phyloP scores from a whole-genome alignment of 2,329 filamentous ascomycete species.

The Penicillium corylophilum region DNA sequence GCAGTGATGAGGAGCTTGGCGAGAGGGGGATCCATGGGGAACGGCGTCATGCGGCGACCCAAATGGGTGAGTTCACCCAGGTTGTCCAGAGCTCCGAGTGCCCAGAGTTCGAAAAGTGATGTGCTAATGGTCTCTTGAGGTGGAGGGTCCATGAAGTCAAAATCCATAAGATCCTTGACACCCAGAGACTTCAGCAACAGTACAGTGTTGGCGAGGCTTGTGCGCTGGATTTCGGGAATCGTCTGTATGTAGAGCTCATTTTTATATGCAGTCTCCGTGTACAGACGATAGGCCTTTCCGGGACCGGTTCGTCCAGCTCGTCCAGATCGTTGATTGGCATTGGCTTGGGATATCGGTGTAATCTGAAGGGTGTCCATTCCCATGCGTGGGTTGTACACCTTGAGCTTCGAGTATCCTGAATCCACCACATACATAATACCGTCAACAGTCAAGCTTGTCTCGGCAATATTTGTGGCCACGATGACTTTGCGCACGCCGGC shows the following conservation, averaged over 20 bases:
- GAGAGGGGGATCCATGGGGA: slow-evolving; percentile 95
- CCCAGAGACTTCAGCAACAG: slow-evolving; percentile 91
- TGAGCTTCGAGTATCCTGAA: slow-evolving; percentile 92
- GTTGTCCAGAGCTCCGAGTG: slow-evolving; percentile 88
- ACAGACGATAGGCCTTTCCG: slow-evolving; percentile 91
- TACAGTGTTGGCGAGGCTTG: slow-evolving; percentile 92
- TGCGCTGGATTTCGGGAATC: slow-evolving; percentile 95
- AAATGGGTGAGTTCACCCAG: slow-evolving; percentile 86
- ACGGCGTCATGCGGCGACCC: slow-evolving; percentile 90
- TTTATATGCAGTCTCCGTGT: slow-evolving; percentile 89
- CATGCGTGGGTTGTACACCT: slow-evolving; percentile 98
- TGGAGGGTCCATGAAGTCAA: slow-evolving; percentile 98
- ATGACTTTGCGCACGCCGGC: slow-evolving; percentile 95
- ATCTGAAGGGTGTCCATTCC: slow-evolving; percentile 99
- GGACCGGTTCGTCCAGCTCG: slow-evolving; percentile 92
- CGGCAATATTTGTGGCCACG: slow-evolving; percentile 96
- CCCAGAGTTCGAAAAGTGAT: slow-evolving; percentile 96
- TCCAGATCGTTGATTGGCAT: slow-evolving; percentile 88
- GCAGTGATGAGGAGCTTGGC: slow-evolving; percentile 94
- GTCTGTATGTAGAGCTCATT: slow-evolving; percentile 96
- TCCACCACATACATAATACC: slow-evolving; percentile 99
- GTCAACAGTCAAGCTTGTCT: slow-evolving; percentile 96
- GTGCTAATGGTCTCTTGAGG: slow-evolving; percentile 98
- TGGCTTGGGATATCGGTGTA: slow-evolving; percentile 95
- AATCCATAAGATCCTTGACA: slow-evolving; percentile 90